Evolutionary conservation across 2,329 filamentous ascomycete genomes (phyloP), one percentile per base, ranked within the genome.

Genomic region (Trichoderma lentiforme): DNA sequence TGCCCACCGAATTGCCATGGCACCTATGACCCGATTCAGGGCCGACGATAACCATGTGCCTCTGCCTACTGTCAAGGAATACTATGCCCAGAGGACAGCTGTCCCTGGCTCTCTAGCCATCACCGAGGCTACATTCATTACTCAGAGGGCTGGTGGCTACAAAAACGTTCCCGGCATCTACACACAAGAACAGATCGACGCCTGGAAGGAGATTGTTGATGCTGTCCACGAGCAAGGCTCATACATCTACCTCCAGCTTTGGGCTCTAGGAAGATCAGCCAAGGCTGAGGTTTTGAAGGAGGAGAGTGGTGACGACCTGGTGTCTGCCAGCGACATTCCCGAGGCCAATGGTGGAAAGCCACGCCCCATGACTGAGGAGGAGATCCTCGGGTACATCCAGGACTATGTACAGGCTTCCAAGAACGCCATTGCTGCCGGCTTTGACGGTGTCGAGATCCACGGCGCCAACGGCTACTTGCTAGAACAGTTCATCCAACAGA

Each of bases 371-470:
- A 70, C 36, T n/a, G 36, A 70, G 3, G 82, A 86, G 1, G 91
- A 93, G 21, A 95, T 95, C 70, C 83, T 87, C 75, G 79, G 85
- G 3, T 85, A 90, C 73, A 92, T 93, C 80, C 79, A 78, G 0
- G 88, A 89, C 0, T 94, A 87, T 79, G 86, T 85, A 1, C 84
- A 83, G 0, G 86, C 87, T 1, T 84, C 86, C 1, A 84, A 85
- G 73, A 84, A 88, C 32, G 87, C 92, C 0, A 78, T 93, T 4
- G 79, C 88, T 15, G 85, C 86, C 21, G 92, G 93, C 0, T 91
- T 91, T 57, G 92, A 95, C 77, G 90, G 89, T 9, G 89, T 93
- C 70, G 92, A 94, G 76, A 80, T 85, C 2, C 83, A 86, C 21
- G 84, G 79, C 4, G 87, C 87, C 3, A 88, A 90, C 73, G 88